These are phyloP conservation scores for Daedaleopsis sinensis DNA, from an alignment of 768 basidiomycete species.

Conservation along the genomic window DNA sequence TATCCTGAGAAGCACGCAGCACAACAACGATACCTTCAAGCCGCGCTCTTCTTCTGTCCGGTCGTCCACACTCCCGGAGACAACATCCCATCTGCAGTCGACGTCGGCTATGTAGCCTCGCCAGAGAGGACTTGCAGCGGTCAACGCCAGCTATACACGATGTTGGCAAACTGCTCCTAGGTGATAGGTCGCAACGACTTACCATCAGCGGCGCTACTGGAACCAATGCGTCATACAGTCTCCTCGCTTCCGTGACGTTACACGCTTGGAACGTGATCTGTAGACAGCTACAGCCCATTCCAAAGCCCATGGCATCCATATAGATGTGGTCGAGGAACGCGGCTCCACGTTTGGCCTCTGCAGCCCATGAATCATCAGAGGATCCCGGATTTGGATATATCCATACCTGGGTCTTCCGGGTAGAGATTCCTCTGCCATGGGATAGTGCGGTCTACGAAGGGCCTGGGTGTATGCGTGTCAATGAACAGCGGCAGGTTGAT, in stretches of 20 bases:
- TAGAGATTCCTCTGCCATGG: constrained; percentile 85
- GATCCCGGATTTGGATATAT: background rate
- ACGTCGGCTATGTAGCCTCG: constrained; percentile 95
- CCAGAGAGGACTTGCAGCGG: constrained; percentile 94
- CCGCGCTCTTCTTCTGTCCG: constrained; percentile 95
- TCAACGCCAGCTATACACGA: constrained; percentile 76
- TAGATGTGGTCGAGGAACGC: constrained; percentile 92
- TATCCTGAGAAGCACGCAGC: constrained; percentile 6
- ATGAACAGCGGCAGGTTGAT: constrained; percentile 95
- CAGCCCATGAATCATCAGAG: background rate
- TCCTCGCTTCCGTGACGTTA: constrained; percentile 87
- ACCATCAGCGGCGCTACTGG: constrained; percentile 97
- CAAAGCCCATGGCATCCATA: constrained; percentile 99
- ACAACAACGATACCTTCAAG: constrained; percentile 55
- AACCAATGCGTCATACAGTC: constrained; percentile 95
- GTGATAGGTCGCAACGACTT: constrained; percentile 26
- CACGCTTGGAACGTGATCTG: constrained; percentile 98
- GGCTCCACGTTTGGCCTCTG: constrained; percentile 89
- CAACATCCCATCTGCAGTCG: constrained; percentile 98
- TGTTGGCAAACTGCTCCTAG: background rate
- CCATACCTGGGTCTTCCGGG: constrained; percentile 79
- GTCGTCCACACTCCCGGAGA: constrained; percentile 98
- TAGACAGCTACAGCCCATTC: constrained; percentile 98
- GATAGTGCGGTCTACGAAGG: constrained; percentile 92
- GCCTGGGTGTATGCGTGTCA: constrained; percentile 83